Evolutionary conservation across 2,329 filamentous ascomycete genomes (phyloP).

Genomic region (Fusarium praegraminearum): DNA sequence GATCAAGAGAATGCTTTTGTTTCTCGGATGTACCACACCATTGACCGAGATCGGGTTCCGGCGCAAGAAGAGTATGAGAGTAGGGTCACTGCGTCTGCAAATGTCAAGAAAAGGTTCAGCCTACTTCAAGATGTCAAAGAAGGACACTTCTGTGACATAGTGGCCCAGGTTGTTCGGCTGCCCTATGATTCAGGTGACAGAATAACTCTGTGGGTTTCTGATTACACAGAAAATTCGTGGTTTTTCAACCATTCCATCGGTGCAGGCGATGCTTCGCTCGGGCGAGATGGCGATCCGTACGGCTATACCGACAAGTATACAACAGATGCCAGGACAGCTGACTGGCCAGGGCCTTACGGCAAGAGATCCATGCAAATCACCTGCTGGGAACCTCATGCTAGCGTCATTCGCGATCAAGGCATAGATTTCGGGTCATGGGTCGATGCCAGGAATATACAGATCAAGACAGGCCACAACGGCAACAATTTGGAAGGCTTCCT

Average conservation of each 20-base stretch:
- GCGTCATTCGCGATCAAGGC: slow-evolving; percentile 62
- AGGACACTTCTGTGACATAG: slow-evolving; percentile 72
- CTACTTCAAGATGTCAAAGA: slow-evolving; percentile 72
- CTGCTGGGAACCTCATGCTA: slow-evolving; percentile 75
- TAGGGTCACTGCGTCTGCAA: slow-evolving; percentile 55
- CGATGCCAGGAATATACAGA: slow-evolving; percentile 76
- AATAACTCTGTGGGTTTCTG: slow-evolving; percentile 78
- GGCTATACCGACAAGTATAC: slow-evolving; percentile 61
- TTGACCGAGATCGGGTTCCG: slow-evolving; percentile 60
- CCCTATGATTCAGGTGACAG: slow-evolving; percentile 60
- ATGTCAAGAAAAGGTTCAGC: slow-evolving; percentile 68
- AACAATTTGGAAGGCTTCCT: slow-evolving; percentile 77
- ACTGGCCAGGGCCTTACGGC: slow-evolving; percentile 82
- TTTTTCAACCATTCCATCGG: slow-evolving; percentile 66
- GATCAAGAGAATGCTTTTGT: slow-evolving; percentile 58
- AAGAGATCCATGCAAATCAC: slow-evolving; percentile 78
- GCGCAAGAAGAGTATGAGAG: slow-evolving; percentile 57
- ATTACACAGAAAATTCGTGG: slow-evolving; percentile 79
- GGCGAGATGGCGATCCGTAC: slow-evolving; percentile 65
- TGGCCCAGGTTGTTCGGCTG: slow-evolving; percentile 74
- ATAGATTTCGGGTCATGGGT: slow-evolving; percentile 73
- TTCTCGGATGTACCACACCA: slow-evolving; percentile 60
- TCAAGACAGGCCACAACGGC: slow-evolving; percentile 67
- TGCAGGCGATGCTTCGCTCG: slow-evolving; percentile 48
- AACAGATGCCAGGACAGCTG: slow-evolving; percentile 35